phyloP scores from a whole-genome alignment of 169 alveolate genomes.

The Plasmodium falciparum region DNA sequence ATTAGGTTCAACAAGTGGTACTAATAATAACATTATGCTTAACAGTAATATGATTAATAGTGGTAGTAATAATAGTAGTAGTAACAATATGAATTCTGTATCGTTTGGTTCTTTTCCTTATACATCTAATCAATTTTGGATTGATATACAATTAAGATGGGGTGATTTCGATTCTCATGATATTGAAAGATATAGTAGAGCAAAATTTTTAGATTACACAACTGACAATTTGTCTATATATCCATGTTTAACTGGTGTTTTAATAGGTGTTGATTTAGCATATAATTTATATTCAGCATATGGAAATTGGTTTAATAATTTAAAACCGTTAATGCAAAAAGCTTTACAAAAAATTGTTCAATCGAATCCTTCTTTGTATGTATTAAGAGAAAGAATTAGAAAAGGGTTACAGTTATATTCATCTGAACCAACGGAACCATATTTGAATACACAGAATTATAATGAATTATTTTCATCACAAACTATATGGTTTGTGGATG shows the following conservation, averaged over 20 bases:
- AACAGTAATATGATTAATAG: no score
- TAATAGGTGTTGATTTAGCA: conserved; percentile 99
- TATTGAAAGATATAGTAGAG: conserved; percentile 99
- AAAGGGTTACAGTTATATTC: conserved; percentile 99
- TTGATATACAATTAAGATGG: conserved; percentile 99
- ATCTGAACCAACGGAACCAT: conserved; percentile 99
- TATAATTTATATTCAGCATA: conserved; percentile 99
- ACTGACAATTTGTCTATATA: conserved; percentile 98
- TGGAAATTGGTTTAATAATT: conserved; percentile 99
- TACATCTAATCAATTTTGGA: conserved; percentile 94
- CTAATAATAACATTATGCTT: no score
- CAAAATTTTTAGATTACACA: conserved; percentile 99
- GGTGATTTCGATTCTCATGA: conserved; percentile 99
- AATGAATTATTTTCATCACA: conserved; percentile 99
- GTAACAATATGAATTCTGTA: background rate
- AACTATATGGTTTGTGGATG: conserved; percentile 99
- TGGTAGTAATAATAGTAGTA: no score
- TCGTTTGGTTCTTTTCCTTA: conserved; percentile 53
- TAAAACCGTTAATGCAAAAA: conserved; percentile 95
- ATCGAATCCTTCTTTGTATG: conserved; percentile 99
- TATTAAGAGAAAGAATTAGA: conserved; percentile 99
- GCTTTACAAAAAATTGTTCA: conserved; percentile 99
- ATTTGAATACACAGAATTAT: conserved; percentile 97
- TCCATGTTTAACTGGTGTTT: conserved; percentile 99
- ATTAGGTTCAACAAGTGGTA: conserved; percentile 75